Percentiles rank a stretch among this genome's conserved stretches.
phyloP scores from a whole-genome alignment of 1,284 basidiomycete genomes.

The Irpex lacteus region DNA sequence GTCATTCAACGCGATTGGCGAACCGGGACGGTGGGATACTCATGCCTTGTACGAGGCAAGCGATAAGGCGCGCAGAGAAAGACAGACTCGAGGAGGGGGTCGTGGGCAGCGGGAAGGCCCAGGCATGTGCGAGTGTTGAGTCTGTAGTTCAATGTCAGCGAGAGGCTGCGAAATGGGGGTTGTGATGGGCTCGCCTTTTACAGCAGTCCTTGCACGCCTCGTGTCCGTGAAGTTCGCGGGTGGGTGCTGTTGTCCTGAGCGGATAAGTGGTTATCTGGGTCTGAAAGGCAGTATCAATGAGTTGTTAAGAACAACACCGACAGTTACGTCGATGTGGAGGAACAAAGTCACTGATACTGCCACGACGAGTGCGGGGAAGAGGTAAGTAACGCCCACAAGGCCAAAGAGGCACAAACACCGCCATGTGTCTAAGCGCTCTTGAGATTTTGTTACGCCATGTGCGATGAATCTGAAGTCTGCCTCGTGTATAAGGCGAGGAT shows the following conservation, averaged over 20 bases:
- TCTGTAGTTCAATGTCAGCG: constrained; percentile 1
- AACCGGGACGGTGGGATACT: background rate
- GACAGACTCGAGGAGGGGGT: background rate
- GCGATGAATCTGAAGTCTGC: constrained; percentile 5
- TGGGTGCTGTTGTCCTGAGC: background rate
- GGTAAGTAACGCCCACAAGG: constrained; percentile 2
- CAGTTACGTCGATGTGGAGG: background rate
- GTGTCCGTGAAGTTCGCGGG: background rate
- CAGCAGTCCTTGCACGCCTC: background rate
- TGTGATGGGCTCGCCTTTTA: background rate
- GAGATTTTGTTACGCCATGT: constrained; percentile 3
- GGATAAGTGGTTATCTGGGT: background rate
- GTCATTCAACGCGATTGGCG: background rate
- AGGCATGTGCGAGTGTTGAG: background rate
- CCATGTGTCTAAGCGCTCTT: background rate
- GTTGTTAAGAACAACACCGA: background rate
- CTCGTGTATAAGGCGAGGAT: constrained; percentile 19
- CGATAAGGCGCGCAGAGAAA: background rate
- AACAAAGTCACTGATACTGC: background rate
- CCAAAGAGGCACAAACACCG: constrained; percentile 2
- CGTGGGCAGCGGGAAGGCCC: background rate
- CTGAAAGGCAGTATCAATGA: background rate
- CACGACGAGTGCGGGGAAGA: background rate
- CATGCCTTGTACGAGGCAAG: background rate
- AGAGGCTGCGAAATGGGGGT: background rate